phyloP scores from a whole-genome alignment of 78 protist genomes.

The Guillardia theta region DNA sequence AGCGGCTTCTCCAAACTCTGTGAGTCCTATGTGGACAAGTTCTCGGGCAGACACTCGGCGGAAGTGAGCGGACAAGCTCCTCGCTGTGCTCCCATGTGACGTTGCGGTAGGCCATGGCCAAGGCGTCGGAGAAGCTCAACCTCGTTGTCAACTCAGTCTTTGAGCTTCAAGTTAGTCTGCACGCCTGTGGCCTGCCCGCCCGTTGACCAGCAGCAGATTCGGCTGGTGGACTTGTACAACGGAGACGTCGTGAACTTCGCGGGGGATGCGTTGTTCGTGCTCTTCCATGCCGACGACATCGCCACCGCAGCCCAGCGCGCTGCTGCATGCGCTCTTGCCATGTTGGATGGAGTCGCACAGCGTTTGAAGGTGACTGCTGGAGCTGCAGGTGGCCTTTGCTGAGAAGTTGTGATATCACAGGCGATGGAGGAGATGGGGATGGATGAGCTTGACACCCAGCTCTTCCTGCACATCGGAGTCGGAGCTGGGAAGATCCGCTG shows the following conservation, averaged over 20 bases:
- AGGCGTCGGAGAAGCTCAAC: constrained; percentile 17
- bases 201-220: not conserved
- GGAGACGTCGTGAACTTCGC: constrained; percentile 23
- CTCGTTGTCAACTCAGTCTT: not conserved
- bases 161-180: not conserved
- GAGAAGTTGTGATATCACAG: no score
- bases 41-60: not conserved
- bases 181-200: not conserved
- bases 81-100: no score
- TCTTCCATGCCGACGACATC: not conserved
- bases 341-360: not conserved
- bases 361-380: not conserved
- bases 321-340: not conserved
- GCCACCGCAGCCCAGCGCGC: not conserved
- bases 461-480: constrained; percentile 5
- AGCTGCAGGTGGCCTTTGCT: not conserved
- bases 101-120: no score
- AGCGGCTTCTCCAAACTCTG: constrained; percentile 1
- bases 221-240: not conserved
- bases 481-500: not conserved
- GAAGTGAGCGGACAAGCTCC: no score
- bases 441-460: constrained; percentile 5
- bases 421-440: not conserved
- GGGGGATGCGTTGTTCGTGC: not conserved
- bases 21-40: not conserved